phyloP scores from a whole-genome alignment of 768 basidiomycete genomes.

The Mycena albidolilacea region DNA sequence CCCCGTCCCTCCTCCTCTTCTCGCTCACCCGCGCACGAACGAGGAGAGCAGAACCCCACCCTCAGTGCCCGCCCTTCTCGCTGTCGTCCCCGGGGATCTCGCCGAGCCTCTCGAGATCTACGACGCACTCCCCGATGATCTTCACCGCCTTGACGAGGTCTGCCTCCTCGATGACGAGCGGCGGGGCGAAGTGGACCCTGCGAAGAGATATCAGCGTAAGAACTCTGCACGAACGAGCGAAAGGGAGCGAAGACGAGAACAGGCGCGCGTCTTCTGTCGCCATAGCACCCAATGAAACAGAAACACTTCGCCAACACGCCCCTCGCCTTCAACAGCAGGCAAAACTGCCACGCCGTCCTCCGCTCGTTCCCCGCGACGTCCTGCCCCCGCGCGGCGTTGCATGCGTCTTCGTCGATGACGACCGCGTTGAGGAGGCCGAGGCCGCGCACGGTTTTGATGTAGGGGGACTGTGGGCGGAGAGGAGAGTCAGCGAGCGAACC shows the following conservation, averaged over 20 bases:
- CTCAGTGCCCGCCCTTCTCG: background rate
- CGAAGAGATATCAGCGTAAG: constrained; percentile 13
- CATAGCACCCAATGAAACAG: background rate
- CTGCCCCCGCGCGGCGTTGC: constrained; percentile 63
- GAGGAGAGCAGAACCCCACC: background rate
- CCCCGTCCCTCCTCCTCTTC: no score
- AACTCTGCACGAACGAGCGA: no score
- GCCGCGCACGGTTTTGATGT: constrained; percentile 55
- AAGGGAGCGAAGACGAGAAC: no score
- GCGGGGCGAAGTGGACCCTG: constrained; percentile 97
- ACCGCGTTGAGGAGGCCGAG: no score
- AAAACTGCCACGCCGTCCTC: constrained; percentile 95
- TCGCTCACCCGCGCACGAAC: no score
- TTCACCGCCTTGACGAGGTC: constrained; percentile 82
- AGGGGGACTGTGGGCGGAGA: constrained; percentile 72
- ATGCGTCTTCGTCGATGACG: constrained; percentile 82
- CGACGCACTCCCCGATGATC: constrained; percentile 83
- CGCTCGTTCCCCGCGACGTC: constrained; percentile 55
- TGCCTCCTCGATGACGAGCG: constrained; percentile 92
- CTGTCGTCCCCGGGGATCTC: constrained; percentile 70
- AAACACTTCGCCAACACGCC: constrained; percentile 90
- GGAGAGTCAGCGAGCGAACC: constrained; percentile 13
- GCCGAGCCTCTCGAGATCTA: constrained; percentile 80
- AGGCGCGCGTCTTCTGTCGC: no score
- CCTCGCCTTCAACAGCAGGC: constrained; percentile 90